These are phyloP conservation scores for Mycena metata DNA, from an alignment of 768 basidiomycete species.

Conservation along the genomic window DNA sequence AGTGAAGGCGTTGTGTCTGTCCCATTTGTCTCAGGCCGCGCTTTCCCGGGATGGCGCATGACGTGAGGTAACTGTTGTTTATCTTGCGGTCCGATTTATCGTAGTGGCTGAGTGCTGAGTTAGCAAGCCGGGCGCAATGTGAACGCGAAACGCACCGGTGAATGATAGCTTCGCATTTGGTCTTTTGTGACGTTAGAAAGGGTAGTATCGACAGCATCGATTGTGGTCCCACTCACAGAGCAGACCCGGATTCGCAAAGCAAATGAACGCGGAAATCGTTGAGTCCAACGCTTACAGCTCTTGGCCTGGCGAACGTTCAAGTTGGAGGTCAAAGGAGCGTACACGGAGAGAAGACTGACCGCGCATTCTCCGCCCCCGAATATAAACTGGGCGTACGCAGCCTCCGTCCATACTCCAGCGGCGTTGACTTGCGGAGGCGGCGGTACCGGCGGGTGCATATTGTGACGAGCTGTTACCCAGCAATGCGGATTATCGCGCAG, in stretches of 20 bases:
- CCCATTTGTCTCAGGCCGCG: slow-evolving; percentile 26
- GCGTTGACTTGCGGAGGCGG: slow-evolving; percentile 29
- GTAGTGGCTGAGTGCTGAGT: neutral
- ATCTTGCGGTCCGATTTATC: slow-evolving; percentile 13
- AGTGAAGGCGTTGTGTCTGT: slow-evolving; percentile 27
- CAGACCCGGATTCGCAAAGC: slow-evolving; percentile 27
- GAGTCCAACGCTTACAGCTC: slow-evolving; percentile 19
- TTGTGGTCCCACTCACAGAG: slow-evolving; percentile 3
- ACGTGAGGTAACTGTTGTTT: slow-evolving; percentile 27
- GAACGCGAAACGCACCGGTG: neutral
- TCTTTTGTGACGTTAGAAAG: neutral
- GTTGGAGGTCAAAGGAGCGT: too few relatives aligned
- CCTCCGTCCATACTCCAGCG: slow-evolving; percentile 31
- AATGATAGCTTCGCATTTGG: slow-evolving; percentile 9
- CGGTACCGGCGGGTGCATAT: slow-evolving; percentile 30
- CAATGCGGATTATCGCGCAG: slow-evolving; percentile 17
- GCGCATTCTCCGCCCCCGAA: slow-evolving; percentile 27
- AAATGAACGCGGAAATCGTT: slow-evolving; percentile 24
- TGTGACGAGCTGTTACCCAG: slow-evolving; percentile 20
- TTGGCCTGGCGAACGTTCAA: slow-evolving; percentile 2
- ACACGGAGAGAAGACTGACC: neutral
- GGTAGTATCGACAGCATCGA: too few relatives aligned
- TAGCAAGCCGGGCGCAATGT: neutral
- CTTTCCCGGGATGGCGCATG: slow-evolving; percentile 19
- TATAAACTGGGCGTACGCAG: slow-evolving; percentile 24